phyloP scores from a whole-genome alignment of 257 asterid genomes.

The Solanum pimpinellifolium region DNA sequence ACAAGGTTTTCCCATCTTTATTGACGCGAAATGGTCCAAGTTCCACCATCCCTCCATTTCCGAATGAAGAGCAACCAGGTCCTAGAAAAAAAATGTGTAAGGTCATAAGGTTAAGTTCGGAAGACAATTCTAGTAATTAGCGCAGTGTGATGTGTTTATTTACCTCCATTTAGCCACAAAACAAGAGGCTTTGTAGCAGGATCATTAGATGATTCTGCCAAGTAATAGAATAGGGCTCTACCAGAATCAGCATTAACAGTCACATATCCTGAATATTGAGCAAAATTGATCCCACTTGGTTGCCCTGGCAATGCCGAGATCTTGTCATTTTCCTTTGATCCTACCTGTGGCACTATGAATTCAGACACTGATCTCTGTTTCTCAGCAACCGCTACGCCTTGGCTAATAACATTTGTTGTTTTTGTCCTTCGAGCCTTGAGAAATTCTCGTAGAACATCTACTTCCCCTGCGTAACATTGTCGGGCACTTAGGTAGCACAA shows the following conservation, averaged over 20 bases:
- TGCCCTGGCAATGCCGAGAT: slow-evolving; percentile 26
- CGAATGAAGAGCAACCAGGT: slow-evolving; percentile 12
- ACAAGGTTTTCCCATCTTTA: slow-evolving; percentile 3
- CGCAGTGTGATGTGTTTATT: background rate
- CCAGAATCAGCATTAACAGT: slow-evolving; percentile 11
- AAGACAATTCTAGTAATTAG: background rate
- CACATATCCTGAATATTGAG: slow-evolving; percentile 30
- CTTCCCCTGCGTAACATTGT: background rate
- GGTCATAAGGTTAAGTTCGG: background rate
- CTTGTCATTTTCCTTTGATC: slow-evolving; percentile 23
- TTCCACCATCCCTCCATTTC: slow-evolving; percentile 10
- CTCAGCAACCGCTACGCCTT: background rate
- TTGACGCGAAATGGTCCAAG: slow-evolving; percentile 13
- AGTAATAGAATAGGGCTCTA: slow-evolving; percentile 23
- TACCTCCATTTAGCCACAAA: slow-evolving; percentile 43
- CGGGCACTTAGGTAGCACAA: background rate
- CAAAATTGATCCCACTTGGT: slow-evolving; percentile 15
- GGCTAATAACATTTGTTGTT: background rate
- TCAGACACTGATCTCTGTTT: background rate
- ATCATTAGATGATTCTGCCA: slow-evolving; percentile 14
- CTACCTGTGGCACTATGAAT: background rate
- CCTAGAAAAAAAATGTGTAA: background rate
- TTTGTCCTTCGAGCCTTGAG: background rate
- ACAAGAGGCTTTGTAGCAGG: slow-evolving; percentile 22
- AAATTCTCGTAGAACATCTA: background rate